Base-by-base conservation (phyloP, 106 monocot genomes). In the Triglochin maritima region DNA sequence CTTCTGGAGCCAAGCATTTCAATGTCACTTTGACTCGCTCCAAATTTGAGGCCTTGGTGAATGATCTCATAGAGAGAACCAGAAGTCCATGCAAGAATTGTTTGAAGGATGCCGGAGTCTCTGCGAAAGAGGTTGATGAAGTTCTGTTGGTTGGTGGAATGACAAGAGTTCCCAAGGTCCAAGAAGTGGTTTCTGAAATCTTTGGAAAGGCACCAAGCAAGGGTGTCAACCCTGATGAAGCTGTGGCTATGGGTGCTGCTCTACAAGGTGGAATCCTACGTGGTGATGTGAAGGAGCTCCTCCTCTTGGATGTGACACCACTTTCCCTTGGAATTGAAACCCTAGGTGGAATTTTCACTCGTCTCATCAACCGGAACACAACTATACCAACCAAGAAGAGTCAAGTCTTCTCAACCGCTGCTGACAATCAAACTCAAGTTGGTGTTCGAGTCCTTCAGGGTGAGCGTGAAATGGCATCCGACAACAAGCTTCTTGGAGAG, bases 191-290 rank as follows among this genome's bases (percentile, higher is more conserved):
- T 52, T 14, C 77, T 46, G 76, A 77, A 47, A 85, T 92, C 12
- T 92, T 92, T 58, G 87, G 92, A 44, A 87, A 82, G 78, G 57
- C 44, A 17, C 90, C 90, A 7, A 87, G 90, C 69, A 91, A 91
- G 66, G 90, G 90, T 15, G 91, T 92, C 6, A 92, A 92, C 69
- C 92, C 87, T 12, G 87, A 92, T 77, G 92, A 92, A 70, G 87
- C 87, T 50, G 87, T 92, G 49, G 92, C 87, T 41, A 76, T 85
- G 82, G 92, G 92, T 9, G 92, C 87, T 29, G 84, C 91, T 17
- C 68, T 91, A 65, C 91, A 91, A 60, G 91, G 91, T 69, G 91
- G 91, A 9, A 87, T 92, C 63, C 78, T 92, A 9, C 70, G 87
- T 5, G 91, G 91, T 59, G 92, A 92, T 79, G 91, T 91, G 2